Base-by-base conservation (phyloP, 768 basidiomycete species). In the Clitopilus passeckerianus region DNA sequence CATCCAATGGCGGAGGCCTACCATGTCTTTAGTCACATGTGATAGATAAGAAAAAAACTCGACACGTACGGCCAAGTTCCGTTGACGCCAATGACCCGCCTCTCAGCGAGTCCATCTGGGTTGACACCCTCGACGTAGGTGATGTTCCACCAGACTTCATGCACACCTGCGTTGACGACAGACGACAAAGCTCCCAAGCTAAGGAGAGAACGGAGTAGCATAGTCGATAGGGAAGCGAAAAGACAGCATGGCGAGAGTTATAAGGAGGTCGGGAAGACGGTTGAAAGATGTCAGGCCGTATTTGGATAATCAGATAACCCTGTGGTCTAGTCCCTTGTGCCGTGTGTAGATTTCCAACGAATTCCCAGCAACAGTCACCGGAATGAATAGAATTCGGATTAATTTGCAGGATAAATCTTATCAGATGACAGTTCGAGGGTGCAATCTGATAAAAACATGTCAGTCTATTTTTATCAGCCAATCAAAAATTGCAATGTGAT, bases 111-210 rank as follows among this genome's bases (percentile, higher is more conserved):
- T 5, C 90, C 92, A 68, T 96, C 94, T 1, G 96, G 96, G 72
- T 87, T 92, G 52, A 83, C 89, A 60, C 86, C 72, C 24, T 86
- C 72, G 57, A 92, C 86, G 61, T 92, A 95, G 54, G 93, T 89
- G 72, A 98, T 80, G 70, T 97, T 89, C 94, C 94, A 95, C 91
- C 91, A 93, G 14, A 85, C 59, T 65, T 93, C 91, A 1, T 85
- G 79, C 15, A 90, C 77, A 24, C 81, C 87, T n/a, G 86, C 89
- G 15, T 83, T 65, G n/a, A 70, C 81, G 33, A 77, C 71, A 2
- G 75, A 62, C 37, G 75, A 70, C 46, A 78, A 57, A 50, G 46
- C 46, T 5, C 12, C 5, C 3, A 23, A 5, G 46, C 46, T 18
- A 50, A n/a, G 22, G 46, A 50, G 20, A 18, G 20, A 20, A 18